phyloP scores from a whole-genome alignment of 495 filamentous ascomycete species.

The Hyaloscypha hepaticicola region DNA sequence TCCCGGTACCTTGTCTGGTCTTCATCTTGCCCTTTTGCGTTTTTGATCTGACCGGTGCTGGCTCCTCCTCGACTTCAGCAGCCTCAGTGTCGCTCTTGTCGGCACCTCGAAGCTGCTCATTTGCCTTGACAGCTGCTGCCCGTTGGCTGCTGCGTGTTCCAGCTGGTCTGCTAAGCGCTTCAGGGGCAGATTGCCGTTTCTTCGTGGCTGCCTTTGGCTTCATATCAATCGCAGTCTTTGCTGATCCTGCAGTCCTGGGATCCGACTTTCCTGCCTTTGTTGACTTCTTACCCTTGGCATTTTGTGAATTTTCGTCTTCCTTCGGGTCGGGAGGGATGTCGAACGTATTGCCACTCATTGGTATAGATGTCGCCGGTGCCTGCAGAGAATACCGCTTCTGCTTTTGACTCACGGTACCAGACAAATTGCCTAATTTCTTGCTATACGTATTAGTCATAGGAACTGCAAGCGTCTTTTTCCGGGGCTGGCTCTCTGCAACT shows the following conservation, averaged over 20 bases:
- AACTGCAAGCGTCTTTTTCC: neutral
- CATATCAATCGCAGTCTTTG: neutral
- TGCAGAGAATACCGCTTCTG: slow-evolving; percentile 1
- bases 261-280: neutral
- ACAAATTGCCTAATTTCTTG: neutral
- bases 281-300: neutral
- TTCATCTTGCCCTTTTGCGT: neutral
- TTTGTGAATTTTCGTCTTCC: neutral
- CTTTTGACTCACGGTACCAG: neutral
- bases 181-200: slow-evolving; percentile 20
- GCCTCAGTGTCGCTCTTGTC: slow-evolving; percentile 9
- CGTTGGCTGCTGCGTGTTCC: slow-evolving; percentile 12
- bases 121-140: slow-evolving; percentile 32
- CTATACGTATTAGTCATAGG: neutral
- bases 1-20: neutral
- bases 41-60: neutral
- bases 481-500: neutral
- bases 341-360: neutral
- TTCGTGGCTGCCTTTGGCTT: neutral
- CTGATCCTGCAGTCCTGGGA: neutral
- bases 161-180: neutral
- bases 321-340: slow-evolving; percentile 5
- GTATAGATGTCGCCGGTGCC: neutral
- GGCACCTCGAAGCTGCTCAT: slow-evolving; percentile 20
- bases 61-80: neutral